Percentiles rank a stretch among this genome's conserved stretches.
Evolutionary conservation across 345 rosid genomes (phyloP).

Genomic region (Pistacia atlantica): DNA sequence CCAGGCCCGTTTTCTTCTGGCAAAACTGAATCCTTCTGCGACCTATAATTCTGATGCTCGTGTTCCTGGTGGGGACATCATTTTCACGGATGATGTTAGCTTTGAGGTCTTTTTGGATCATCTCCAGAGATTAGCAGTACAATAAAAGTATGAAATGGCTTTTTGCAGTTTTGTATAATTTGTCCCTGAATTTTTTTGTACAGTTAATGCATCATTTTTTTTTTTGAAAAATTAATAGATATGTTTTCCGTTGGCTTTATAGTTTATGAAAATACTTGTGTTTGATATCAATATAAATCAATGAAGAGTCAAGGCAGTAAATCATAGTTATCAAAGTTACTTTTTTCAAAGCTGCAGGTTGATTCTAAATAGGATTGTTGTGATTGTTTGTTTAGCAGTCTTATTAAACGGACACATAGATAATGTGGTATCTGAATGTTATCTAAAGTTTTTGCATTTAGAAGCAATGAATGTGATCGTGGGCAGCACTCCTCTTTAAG

Average conservation of each 20-base stretch:
- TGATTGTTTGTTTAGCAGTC: not conserved
- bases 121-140: constrained; percentile 85
- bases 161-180: constrained; percentile 26
- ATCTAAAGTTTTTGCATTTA: too few species aligned
- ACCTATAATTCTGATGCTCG: constrained; percentile 56
- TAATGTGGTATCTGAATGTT: too few species aligned
- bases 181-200: not conserved
- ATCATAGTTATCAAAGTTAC: too few species aligned
- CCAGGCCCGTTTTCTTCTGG: constrained; percentile 97
- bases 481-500: too few species aligned
- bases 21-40: constrained; percentile 86
- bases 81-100: constrained; percentile 93
- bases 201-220: not conserved
- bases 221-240: not conserved
- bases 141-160: constrained; percentile 26
- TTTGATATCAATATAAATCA: not conserved
- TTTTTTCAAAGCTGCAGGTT: not conserved
- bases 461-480: too few species aligned
- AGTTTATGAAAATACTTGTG: not conserved
- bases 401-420: not conserved
- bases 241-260: not conserved
- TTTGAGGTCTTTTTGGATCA: constrained; percentile 94
- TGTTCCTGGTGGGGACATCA: constrained; percentile 55
- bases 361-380: not conserved
- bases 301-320: not conserved